Percentiles rank a stretch among this genome's conserved stretches.
These are phyloP conservation scores for Coleophoma eucalyptorum DNA, from an alignment of 2,329 filamentous ascomycete species.

Conservation along the genomic window DNA sequence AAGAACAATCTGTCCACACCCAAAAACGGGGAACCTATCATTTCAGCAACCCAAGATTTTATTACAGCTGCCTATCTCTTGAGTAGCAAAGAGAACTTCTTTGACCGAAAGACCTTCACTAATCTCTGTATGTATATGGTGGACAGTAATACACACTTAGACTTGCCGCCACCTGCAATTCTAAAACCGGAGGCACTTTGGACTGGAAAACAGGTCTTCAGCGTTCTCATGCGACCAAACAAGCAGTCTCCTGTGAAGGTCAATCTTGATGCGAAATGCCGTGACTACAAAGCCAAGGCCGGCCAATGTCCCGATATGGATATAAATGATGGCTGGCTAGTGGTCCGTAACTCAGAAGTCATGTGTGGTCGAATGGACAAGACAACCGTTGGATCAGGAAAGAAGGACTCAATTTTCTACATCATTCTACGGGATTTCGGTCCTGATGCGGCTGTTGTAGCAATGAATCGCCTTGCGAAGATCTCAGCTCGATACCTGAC, in stretches of 20 bases:
- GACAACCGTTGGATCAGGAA: constrained; percentile 91
- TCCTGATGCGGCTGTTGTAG: constrained; percentile 78
- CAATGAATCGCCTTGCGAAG: constrained; percentile 92
- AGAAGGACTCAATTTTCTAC: constrained; percentile 97
- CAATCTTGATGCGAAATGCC: constrained; percentile 90
- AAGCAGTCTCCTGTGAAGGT: constrained; percentile 77
- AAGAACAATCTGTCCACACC: constrained; percentile 95
- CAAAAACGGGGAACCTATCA: constrained; percentile 97
- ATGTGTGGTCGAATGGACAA: constrained; percentile 99
- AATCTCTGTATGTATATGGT: constrained; percentile 95
- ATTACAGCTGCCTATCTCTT: constrained; percentile 92
- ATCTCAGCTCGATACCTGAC: constrained; percentile 85
- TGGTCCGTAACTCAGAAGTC: constrained; percentile 92
- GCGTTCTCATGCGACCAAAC: constrained; percentile 85
- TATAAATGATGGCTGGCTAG: constrained; percentile 84
- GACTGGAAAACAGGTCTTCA: constrained; percentile 98
- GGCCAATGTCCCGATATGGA: constrained; percentile 67
- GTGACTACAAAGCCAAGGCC: constrained; percentile 66
- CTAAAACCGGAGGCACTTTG: constrained; percentile 82
- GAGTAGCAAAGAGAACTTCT: constrained; percentile 91
- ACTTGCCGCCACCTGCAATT: constrained; percentile 83
- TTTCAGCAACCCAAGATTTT: constrained; percentile 98
- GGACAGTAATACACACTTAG: constrained; percentile 70
- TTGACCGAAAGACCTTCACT: constrained; percentile 81
- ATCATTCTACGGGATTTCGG: constrained; percentile 95